Conservation (phyloP, 202 grass and related monocot genomes). For the Panicum hallii region DNA sequence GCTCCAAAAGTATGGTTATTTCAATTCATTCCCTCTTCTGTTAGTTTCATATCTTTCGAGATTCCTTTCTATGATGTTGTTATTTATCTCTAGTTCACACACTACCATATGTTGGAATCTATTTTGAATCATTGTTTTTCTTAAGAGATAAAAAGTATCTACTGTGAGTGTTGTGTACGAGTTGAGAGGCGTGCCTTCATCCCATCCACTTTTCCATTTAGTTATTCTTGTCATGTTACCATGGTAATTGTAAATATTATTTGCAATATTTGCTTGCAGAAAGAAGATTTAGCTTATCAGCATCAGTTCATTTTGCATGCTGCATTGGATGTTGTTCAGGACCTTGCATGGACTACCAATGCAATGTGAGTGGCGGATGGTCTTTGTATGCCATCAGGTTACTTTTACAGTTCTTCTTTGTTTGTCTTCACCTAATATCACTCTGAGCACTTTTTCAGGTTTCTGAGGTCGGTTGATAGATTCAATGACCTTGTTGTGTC, state of each 20-base stretch:
- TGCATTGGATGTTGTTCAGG: slow-evolving; percentile 85
- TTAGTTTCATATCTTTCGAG: background rate
- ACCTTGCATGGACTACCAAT: slow-evolving; percentile 76
- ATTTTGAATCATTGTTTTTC: background rate
- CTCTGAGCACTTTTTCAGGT: slow-evolving; percentile 56
- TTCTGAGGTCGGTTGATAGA: slow-evolving; percentile 83
- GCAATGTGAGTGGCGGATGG: slow-evolving; percentile 57
- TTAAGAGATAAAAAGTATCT: background rate
- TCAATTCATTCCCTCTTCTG: background rate
- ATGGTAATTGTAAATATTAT: background rate
- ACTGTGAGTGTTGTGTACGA: background rate
- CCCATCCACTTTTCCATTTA: slow-evolving; percentile 5
- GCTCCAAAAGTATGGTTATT: slow-evolving; percentile 56
- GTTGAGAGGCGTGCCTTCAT: background rate
- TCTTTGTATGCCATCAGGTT: slow-evolving; percentile 32
- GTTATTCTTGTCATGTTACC: background rate
- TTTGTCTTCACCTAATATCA: slow-evolving; percentile 37
- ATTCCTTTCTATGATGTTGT: slow-evolving; percentile 6
- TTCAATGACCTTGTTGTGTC: slow-evolving; percentile 76
- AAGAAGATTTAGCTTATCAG: slow-evolving; percentile 75
- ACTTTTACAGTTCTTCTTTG: slow-evolving; percentile 1
- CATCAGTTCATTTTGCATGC: slow-evolving; percentile 90
- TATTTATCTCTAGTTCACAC: background rate
- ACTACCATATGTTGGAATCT: slow-evolving; percentile 7
- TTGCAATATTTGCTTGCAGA: slow-evolving; percentile 40